These are phyloP conservation scores for Globomyces pollinis-pini DNA, from an alignment of 192 early-diverging fungal species.

Conservation along the genomic window DNA sequence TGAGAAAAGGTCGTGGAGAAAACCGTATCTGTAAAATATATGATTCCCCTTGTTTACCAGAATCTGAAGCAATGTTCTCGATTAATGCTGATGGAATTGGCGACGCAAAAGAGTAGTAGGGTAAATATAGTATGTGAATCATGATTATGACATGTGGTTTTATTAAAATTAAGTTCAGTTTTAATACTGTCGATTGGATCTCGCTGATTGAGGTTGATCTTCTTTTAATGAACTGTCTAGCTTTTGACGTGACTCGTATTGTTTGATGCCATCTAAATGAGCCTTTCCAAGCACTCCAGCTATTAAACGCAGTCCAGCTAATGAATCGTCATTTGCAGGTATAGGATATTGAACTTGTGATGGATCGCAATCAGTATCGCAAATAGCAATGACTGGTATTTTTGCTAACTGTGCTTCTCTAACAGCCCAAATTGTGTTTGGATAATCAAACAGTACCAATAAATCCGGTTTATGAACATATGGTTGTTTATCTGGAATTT, in stretches of 20 bases:
- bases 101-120: slow-evolving; percentile 75
- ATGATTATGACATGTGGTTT: too few relatives aligned
- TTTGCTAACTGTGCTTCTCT: slow-evolving; percentile 65
- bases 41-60: slow-evolving; percentile 89
- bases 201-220: too few relatives aligned
- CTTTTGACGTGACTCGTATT: too few relatives aligned
- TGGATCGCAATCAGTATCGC: slow-evolving; percentile 89
- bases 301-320: slow-evolving; percentile 67
- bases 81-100: slow-evolving; percentile 84
- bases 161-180: too few relatives aligned
- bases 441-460: slow-evolving; percentile 72
- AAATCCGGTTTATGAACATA: slow-evolving; percentile 63
- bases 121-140: too few relatives aligned
- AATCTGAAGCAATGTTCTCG: slow-evolving; percentile 86
- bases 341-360: slow-evolving; percentile 79
- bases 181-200: too few relatives aligned
- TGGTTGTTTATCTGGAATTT: slow-evolving; percentile 31
- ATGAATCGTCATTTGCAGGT: slow-evolving; percentile 89
- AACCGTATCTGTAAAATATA: slow-evolving; percentile 94
- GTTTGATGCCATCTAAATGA: too few relatives aligned
- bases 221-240: too few relatives aligned
- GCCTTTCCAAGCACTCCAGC: slow-evolving; percentile 58
- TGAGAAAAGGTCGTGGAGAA: slow-evolving; percentile 87
- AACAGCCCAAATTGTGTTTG: slow-evolving; percentile 75
- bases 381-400: slow-evolving; percentile 84